These are phyloP conservation scores for Ophiosphaerella narmari DNA, from an alignment of 2,329 filamentous ascomycete genomes.

Conservation along the genomic window DNA sequence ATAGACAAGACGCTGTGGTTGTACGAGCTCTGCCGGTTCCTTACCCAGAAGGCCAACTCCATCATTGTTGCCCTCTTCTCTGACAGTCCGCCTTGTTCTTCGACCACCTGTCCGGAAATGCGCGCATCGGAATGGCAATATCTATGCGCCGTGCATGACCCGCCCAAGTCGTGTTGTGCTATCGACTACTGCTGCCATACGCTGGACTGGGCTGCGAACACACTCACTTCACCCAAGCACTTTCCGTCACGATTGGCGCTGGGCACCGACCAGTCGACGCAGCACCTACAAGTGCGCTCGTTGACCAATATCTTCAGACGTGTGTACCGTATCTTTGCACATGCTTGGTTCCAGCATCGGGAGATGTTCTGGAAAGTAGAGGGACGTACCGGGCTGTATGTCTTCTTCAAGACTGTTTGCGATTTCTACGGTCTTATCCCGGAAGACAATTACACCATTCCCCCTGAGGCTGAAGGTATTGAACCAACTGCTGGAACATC, in stretches of 20 bases:
- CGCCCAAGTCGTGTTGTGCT: constrained; percentile 94
- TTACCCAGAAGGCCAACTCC: constrained; percentile 91
- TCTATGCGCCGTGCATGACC: constrained; percentile 94
- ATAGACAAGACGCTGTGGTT: constrained; percentile 92
- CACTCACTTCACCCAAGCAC: constrained; percentile 90
- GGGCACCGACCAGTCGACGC: constrained; percentile 49
- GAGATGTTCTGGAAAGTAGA: constrained; percentile 96
- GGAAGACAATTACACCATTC: constrained; percentile 93
- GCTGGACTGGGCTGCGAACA: constrained; percentile 94
- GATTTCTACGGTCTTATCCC: constrained; percentile 88
- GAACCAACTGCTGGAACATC: constrained; percentile 44
- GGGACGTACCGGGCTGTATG: constrained; percentile 85
- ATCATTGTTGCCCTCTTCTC: constrained; percentile 92
- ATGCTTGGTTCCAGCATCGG: constrained; percentile 97
- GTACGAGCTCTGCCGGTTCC: constrained; percentile 95
- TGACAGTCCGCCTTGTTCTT: constrained; percentile 86
- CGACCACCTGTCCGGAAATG: constrained; percentile 94
- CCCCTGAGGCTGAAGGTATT: constrained; percentile 86
- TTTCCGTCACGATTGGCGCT: constrained; percentile 83
- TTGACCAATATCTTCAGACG: constrained; percentile 93
- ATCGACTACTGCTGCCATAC: constrained; percentile 99
- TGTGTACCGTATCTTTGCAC: constrained; percentile 94
- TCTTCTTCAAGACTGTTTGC: constrained; percentile 96
- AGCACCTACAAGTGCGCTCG: constrained; percentile 70
- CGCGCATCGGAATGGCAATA: constrained; percentile 99